Evolutionary conservation across 1,284 basidiomycete genomes (phyloP).

Genomic region (Malassezia cuniculi): DNA sequence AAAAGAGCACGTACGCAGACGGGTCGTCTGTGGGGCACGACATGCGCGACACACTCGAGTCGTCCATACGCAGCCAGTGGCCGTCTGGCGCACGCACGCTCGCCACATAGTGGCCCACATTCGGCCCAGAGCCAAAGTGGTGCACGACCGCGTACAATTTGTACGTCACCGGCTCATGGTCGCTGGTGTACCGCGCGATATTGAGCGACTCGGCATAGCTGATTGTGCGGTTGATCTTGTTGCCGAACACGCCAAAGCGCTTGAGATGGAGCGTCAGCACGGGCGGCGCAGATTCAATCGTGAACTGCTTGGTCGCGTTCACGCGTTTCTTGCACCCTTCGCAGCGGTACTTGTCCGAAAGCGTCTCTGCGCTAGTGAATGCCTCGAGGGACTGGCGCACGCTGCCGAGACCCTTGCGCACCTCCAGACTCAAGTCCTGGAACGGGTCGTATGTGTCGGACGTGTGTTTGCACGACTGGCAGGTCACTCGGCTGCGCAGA

Average conservation of each 20-base stretch:
- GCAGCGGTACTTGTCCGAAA: conserved; percentile 95
- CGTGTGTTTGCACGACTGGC: conserved; percentile 66
- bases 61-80: conserved; percentile 85
- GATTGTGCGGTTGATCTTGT: conserved; percentile 55
- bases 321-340: conserved; percentile 86
- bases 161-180: conserved; percentile 51
- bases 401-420: conserved; percentile 51
- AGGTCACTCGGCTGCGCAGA: conserved; percentile 83
- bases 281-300: conserved; percentile 70
- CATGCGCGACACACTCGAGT: conserved; percentile 57
- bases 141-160: conserved; percentile 80
- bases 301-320: conserved; percentile 73
- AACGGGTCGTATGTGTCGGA: conserved; percentile 95
- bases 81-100: conserved; percentile 63
- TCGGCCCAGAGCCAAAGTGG: conserved; percentile 80
- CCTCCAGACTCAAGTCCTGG: conserved; percentile 60
- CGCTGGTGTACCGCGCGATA: conserved; percentile 70
- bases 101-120: conserved; percentile 91
- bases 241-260: conserved; percentile 75
- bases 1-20: conserved; percentile 87
- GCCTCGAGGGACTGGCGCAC: conserved; percentile 66
- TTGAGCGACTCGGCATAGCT: conserved; percentile 67
- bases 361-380: conserved; percentile 67
- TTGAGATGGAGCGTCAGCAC: conserved; percentile 96
- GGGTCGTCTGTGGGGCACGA: conserved; percentile 51